phyloP scores from a whole-genome alignment of 1,139 yeast genomes.

The Pichia inconspicua region DNA sequence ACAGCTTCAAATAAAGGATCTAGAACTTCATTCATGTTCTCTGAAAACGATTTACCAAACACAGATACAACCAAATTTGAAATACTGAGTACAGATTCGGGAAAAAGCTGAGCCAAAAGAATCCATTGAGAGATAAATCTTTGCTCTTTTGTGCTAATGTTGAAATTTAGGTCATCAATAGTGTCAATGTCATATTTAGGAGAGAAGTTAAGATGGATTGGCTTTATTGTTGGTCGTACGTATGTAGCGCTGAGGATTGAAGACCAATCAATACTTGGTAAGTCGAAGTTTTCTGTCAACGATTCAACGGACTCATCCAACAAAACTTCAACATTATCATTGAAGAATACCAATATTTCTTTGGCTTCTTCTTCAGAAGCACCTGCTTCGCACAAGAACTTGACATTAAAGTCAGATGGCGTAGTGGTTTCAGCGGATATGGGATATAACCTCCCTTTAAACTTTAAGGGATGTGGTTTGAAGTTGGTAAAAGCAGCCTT shows the following conservation, averaged over 20 bases:
- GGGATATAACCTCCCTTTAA: slow-evolving; percentile 35
- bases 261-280: slow-evolving; percentile 18
- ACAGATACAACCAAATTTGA: slow-evolving; percentile 40
- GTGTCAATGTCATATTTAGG: slow-evolving; percentile 27
- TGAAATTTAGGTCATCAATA: slow-evolving; percentile 34
- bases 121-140: slow-evolving; percentile 42
- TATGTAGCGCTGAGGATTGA: slow-evolving; percentile 17
- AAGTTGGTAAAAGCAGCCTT: slow-evolving; percentile 29
- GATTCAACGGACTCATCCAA: slow-evolving; percentile 21
- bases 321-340: slow-evolving; percentile 17
- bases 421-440: slow-evolving; percentile 41
- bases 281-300: slow-evolving; percentile 23
- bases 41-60: slow-evolving; percentile 27
- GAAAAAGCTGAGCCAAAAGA: slow-evolving; percentile 40
- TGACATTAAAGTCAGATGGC: slow-evolving; percentile 45
- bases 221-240: slow-evolving; percentile 19
- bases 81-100: slow-evolving; percentile 42
- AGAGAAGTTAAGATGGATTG: slow-evolving; percentile 31
- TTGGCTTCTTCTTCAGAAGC: slow-evolving; percentile 33
- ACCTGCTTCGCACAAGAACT: slow-evolving; percentile 42
- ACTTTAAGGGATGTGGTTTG: slow-evolving; percentile 22
- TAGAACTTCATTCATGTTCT: slow-evolving; percentile 27
- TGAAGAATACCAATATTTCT: slow-evolving; percentile 29
- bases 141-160: slow-evolving; percentile 30
- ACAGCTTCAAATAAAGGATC: slow-evolving; percentile 33